Base-by-base conservation (phyloP, 345 rosid genomes). In the Turnera subulata region DNA sequence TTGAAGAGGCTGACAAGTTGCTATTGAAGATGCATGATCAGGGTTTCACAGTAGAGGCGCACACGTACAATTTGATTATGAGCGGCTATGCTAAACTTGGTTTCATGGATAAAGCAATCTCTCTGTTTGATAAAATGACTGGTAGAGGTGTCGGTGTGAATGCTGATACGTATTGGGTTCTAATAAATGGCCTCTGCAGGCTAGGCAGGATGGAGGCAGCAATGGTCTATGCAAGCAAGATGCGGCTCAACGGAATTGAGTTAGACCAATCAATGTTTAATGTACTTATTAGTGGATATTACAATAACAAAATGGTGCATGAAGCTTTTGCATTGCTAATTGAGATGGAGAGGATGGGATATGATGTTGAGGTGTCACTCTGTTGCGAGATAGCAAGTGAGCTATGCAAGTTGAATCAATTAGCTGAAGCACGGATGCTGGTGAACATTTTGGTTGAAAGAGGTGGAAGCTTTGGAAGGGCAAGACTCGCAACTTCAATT, bases 1-100 rank as follows among this genome's bases (percentile, higher is more conserved):
- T 67, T 16, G 74, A 76, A 47, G 84, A 77, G 63, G 87, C 83
- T 0, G 78, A 72, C 53, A 70, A 55, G 56, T 62, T 79, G 73
- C 59, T 75, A 10, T 56, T 35, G 67, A 71, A 60, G 15, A 83
- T 81, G 87, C 75, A 81, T 50, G 71, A 60, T 51, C 46, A 60
- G 55, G 67, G 77, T 53, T 49, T 82, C 18, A 64, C 42, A 62
- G 84, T 64, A 2, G 81, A 80, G 1, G 35, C 65, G 43, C 69
- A 79, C 66, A 56, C 76, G 55, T 83, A 77, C 66, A 80, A 83
- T 45, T 23, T 71, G 74, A 63, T 77, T 0, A 65, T 85, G 8
- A 37, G 58, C 40, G 76, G 80, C 13, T 75, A 69, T 58, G 18
- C 62, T 50, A 59, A 58, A 51, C 52, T 15, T 9, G 80, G 81